Conservation (phyloP, 441 rosid species). For the Brassica hybrid region DNA sequence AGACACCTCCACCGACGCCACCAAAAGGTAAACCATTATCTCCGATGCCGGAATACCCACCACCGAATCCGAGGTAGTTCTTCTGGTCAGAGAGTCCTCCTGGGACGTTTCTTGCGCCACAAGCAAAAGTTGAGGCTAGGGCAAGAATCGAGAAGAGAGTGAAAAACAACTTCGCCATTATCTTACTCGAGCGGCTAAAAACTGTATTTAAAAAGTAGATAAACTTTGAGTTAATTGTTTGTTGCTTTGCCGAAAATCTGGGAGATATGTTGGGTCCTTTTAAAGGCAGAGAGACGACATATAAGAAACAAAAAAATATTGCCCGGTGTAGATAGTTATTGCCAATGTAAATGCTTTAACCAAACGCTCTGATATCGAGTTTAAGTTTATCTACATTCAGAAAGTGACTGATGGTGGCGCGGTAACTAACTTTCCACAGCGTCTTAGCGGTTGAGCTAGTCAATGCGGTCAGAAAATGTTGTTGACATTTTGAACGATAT, state of each 20-base stretch:
- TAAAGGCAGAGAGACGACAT: conserved; percentile 42
- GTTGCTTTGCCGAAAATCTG: conserved; percentile 17
- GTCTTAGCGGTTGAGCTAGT: conserved; percentile 29
- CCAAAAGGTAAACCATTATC: conserved; percentile 51
- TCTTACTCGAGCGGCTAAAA: background rate
- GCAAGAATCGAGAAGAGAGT: conserved; percentile 40
- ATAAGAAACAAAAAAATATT: background rate
- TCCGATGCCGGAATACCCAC: conserved; percentile 59
- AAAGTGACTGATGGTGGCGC: conserved; percentile 16
- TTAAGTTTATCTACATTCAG: conserved; percentile 34
- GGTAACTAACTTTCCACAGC: conserved; percentile 30
- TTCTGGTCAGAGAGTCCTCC: conserved; percentile 63
- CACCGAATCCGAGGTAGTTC: conserved; percentile 61
- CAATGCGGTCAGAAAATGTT: conserved; percentile 9
- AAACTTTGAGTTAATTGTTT: conserved; percentile 5
- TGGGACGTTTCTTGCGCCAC: conserved; percentile 48
- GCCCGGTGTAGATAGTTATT: conserved; percentile 52
- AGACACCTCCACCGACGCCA: conserved; percentile 54
- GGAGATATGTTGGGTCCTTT: conserved; percentile 41
- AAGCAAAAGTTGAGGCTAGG: conserved; percentile 35
- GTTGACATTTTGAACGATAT: background rate
- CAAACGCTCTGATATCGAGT: conserved; percentile 38
- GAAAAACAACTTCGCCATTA: conserved; percentile 38
- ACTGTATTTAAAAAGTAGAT: conserved; percentile 16
- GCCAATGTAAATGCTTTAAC: conserved; percentile 46